Base-by-base conservation (phyloP, 345 rosid genomes). In the Aquilaria yunnanensis region DNA sequence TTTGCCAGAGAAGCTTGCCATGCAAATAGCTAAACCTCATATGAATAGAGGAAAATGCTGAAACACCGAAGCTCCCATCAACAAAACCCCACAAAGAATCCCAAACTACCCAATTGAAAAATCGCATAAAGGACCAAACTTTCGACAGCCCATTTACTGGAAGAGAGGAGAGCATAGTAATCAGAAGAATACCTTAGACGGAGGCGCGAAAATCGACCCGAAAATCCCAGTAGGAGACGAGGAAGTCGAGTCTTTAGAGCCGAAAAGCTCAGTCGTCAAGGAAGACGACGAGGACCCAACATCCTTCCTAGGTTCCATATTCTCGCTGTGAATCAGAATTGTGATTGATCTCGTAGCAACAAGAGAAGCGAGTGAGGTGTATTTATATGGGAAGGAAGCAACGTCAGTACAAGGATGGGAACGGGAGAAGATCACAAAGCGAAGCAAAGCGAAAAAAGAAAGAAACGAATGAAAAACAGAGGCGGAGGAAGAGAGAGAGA, bases 191-290 rank as follows among this genome's bases (percentile, higher is more conserved):
- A 87, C 92, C 95, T 80, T 71, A 3, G 89, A 56, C 9, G 84
- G 64, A 64, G 90, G 87, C 43, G 83, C 67, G 65, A 90, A 87
- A 48, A 87, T 78, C 9, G 96, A 82, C 32, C 75, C 81, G 67
- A 87, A 80, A 64, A 87, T 65, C 63, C 77, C 86, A 9, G 86
- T 5, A 37, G 43, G 5, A 3, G 43, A 7, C 4, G 43, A 9
- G 8, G 93, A 60, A 47, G 88, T 72, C 3, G 84, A 64, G 13
- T 85, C 90, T 65, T 72, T 78, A 11, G 87, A 75, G 12, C 90
- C 92, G 72, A 90, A 90, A 71, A 90, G 80, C 70, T 90, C 85
- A 57, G 81, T 73, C 37, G 86, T 73, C 47, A 84, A 64, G 1
- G 94, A 78, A 3, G 82, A 47, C n/a, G 88, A 70, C 2, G 84